A percentile compares a stretch with the other conserved stretches of the same genome.
Conservation (phyloP, 2,329 filamentous ascomycete genomes). For the Pleomassaria siparia region DNA sequence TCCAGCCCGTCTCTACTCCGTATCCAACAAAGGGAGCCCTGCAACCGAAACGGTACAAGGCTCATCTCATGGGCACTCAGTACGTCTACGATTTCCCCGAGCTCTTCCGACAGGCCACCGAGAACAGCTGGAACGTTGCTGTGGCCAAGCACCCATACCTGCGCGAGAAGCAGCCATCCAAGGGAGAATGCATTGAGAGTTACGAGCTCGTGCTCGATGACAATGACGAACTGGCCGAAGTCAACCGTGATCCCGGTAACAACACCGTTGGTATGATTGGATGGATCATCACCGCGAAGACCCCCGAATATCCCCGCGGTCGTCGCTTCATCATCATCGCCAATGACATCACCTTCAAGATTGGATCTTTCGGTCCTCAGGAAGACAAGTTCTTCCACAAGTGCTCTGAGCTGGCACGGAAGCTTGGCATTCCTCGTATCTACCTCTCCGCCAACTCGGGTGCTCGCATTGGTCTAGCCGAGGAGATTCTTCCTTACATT, state of each 20-base stretch:
- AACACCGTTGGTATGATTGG: conserved; percentile 98
- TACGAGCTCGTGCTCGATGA: conserved; percentile 95
- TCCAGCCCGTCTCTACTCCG: conserved; percentile 85
- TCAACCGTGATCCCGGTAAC: conserved; percentile 90
- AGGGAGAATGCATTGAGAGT: conserved; percentile 90
- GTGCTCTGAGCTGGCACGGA: conserved; percentile 93
- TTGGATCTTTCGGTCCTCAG: conserved; percentile 93
- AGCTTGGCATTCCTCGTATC: conserved; percentile 92
- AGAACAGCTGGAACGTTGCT: conserved; percentile 86
- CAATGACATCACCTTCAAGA: conserved; percentile 99
- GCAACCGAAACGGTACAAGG: conserved; percentile 99
- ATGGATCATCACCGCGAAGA: conserved; percentile 93
- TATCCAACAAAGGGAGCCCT: conserved; percentile 99
- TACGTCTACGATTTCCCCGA: conserved; percentile 99
- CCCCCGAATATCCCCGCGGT: conserved; percentile 91
- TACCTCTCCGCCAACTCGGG: conserved; percentile 99
- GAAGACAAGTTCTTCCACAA: conserved; percentile 99
- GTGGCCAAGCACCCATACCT: conserved; percentile 73
- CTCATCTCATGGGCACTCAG: conserved; percentile 97
- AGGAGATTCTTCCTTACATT: conserved; percentile 96
- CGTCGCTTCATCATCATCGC: conserved; percentile 93
- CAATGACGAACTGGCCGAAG: conserved; percentile 85
- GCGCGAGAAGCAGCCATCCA: conserved; percentile 76
- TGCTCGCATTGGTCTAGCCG: conserved; percentile 93
- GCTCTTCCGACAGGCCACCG: conserved; percentile 95